phyloP scores from a whole-genome alignment of 164 flowering plant genomes.

The Magnolia officinalis region DNA sequence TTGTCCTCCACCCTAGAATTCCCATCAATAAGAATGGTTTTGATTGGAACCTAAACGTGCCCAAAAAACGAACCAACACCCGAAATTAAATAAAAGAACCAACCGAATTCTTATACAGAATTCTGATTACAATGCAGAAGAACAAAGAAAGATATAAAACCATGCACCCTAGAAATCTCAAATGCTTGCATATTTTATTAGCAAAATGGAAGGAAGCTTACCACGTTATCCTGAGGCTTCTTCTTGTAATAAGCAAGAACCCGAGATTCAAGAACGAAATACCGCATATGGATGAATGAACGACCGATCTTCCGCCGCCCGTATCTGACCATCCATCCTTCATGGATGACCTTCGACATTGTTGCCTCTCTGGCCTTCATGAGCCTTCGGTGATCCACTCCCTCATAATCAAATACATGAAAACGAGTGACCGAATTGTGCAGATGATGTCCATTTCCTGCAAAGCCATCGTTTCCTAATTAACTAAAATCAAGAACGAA shows the following conservation, averaged over 20 bases:
- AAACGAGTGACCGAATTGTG: background rate
- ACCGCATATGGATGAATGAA: conserved; percentile 93
- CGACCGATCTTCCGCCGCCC: conserved; percentile 97
- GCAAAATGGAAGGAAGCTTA: conserved; percentile 12
- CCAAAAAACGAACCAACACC: background rate
- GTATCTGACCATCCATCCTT: conserved; percentile 98
- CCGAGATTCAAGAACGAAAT: conserved; percentile 86
- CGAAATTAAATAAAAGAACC: background rate
- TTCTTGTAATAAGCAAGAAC: conserved; percentile 92
- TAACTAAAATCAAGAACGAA: too few species aligned
- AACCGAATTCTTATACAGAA: background rate
- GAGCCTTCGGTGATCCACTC: background rate
- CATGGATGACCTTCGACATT: conserved; percentile 79
- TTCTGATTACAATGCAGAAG: background rate
- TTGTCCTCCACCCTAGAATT: conserved; percentile 97
- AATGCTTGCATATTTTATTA: too few species aligned
- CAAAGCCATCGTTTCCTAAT: background rate
- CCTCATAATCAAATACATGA: background rate
- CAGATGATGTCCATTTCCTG: background rate
- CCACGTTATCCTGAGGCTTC: conserved; percentile 95
- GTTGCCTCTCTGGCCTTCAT: background rate
- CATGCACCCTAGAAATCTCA: too few species aligned
- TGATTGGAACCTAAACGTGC: conserved; percentile 71
- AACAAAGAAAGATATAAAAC: too few species aligned
- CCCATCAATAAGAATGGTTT: conserved; percentile 89